Evolutionary conservation across 768 basidiomycete genomes (phyloP).

Genomic region (Rhodotorula taiwanensis): DNA sequence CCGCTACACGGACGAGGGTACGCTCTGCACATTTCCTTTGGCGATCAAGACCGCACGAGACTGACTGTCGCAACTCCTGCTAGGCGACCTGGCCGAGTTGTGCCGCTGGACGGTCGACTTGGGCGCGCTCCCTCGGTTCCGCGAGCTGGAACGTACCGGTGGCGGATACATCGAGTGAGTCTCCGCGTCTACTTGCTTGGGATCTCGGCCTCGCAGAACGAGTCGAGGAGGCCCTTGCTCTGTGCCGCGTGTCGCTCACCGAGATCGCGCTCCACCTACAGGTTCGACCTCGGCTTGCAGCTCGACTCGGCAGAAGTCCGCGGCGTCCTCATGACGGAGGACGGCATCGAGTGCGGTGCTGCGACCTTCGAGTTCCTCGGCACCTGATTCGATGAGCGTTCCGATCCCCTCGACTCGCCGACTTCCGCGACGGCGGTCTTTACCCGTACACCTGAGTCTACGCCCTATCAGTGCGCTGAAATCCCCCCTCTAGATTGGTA

Average conservation of each 20-base stretch:
- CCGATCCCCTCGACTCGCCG: not conserved
- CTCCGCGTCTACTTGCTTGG: not conserved
- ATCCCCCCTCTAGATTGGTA: too few relatives aligned
- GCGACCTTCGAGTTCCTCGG: constrained; percentile 34
- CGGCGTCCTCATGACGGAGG: constrained; percentile 34
- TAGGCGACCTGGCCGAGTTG: constrained; percentile 38
- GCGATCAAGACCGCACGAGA: not conserved
- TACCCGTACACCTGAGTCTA: too few relatives aligned
- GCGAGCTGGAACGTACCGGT: constrained; percentile 5
- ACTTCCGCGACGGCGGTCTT: too few relatives aligned
- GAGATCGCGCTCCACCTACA: constrained; percentile 2
- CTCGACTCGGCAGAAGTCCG: constrained; percentile 35
- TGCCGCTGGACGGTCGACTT: constrained; percentile 72
- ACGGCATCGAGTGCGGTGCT: constrained; percentile 32
- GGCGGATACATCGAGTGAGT: constrained; percentile 35
- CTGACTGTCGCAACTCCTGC: not conserved
- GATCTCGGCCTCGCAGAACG: too few relatives aligned
- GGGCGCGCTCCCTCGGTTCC: constrained; percentile 65
- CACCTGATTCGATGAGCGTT: not conserved
- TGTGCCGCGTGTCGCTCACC: too few relatives aligned
- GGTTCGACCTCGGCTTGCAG: constrained; percentile 30
- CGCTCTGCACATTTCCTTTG: too few relatives aligned
- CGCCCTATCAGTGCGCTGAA: too few relatives aligned
- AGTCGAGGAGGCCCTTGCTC: too few relatives aligned
- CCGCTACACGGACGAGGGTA: constrained; percentile 63